Evolutionary conservation across 495 filamentous ascomycete species (phyloP).

Genomic region (Penicillium nucicola): DNA sequence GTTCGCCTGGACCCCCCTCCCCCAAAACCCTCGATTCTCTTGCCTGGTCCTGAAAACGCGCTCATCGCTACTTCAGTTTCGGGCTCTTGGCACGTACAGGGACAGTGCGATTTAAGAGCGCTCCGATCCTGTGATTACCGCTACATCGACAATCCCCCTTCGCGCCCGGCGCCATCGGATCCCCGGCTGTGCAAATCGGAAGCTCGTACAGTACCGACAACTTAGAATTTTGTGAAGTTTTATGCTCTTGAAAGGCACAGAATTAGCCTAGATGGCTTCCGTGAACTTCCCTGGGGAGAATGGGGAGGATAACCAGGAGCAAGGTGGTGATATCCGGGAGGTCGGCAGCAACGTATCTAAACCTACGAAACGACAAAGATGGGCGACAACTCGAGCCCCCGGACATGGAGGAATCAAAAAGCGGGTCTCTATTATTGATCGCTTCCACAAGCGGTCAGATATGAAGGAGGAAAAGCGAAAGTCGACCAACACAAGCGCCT

Average conservation of each 20-base stretch:
- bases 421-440: slow-evolving; percentile 78
- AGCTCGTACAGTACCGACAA: slow-evolving; percentile 18
- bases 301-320: slow-evolving; percentile 16
- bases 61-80: background rate
- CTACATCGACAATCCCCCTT: background rate
- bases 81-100: background rate
- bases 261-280: slow-evolving; percentile 38
- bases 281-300: slow-evolving; percentile 25
- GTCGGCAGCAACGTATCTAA: slow-evolving; percentile 51
- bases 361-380: slow-evolving; percentile 74
- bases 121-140: background rate
- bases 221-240: slow-evolving; percentile 17
- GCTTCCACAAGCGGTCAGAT: slow-evolving; percentile 60
- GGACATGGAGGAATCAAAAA: slow-evolving; percentile 72
- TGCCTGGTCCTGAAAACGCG: background rate
- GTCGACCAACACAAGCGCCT: slow-evolving; percentile 38
- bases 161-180: slow-evolving; percentile 22
- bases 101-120: slow-evolving; percentile 4
- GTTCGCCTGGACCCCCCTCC: background rate
- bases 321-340: slow-evolving; percentile 24
- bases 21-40: background rate
- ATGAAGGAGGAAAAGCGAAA: slow-evolving; percentile 65
- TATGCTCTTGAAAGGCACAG: slow-evolving; percentile 30
- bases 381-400: slow-evolving; percentile 84
- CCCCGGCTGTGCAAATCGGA: slow-evolving; percentile 29